Base-by-base conservation (phyloP, 768 basidiomycete genomes). In the Lentinula edodes region DNA sequence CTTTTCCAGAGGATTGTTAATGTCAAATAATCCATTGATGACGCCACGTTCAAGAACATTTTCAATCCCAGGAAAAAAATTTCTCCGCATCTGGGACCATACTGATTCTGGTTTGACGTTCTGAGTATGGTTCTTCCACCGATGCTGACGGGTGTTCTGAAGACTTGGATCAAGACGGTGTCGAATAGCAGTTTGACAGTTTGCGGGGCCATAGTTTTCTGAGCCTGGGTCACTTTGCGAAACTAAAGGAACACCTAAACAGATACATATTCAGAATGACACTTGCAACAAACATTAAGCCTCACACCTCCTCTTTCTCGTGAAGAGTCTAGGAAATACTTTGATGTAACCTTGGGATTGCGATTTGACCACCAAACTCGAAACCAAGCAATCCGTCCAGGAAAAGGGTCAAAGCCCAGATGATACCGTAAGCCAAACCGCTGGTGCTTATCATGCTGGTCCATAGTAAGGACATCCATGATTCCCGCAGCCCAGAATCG, bases 31-130 rank as follows among this genome's bases (percentile, higher is more conserved):
- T 0, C 70, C 71, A 3, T 60, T 13, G 3, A 62, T 63, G 1
- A 75, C 45, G 1, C 78, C 78, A 0, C 64, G 0, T 0, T 79
- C 69, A 0, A 81, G 63, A 0, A 75, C 59, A 8, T 67, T 61
- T 52, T 82, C 76, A 60, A 78, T 79, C 0, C 76, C 76, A 0
- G 73, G 76, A 0, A 73, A 66, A 50, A 74, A 81, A 0, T 65
- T 62, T 0, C 67, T 60, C 0, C 70, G 69, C 0, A 78, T 55
- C 8, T 71, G 66, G 0, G 74, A 74, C 78, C 79, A 81, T 0
- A 62, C 62, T 5, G 75, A 75, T 54, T 81, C 75, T 0, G 75
- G 72, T 63, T 72, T 74, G 10, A 79, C 67, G 63, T 81, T 80
- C 2, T 69, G 70, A 34, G 8, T 71, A 2, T 60, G 51, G 0